Evolutionary conservation across 1,284 basidiomycete genomes (phyloP).

Genomic region (Tilletia setariae): DNA sequence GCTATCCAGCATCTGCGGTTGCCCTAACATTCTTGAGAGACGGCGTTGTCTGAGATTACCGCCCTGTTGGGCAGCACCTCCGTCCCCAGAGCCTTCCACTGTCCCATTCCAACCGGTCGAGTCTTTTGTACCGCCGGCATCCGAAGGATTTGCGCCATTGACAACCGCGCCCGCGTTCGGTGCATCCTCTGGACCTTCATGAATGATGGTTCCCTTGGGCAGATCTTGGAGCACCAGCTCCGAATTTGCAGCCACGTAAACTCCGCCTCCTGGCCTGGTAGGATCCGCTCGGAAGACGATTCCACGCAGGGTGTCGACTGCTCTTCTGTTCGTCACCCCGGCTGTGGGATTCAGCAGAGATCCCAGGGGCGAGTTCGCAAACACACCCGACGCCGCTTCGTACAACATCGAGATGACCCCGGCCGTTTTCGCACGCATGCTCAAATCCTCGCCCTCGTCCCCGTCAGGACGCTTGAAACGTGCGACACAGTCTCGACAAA

Average conservation of each 20-base stretch:
- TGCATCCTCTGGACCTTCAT: constrained; percentile 49
- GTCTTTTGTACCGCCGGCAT: too few species aligned
- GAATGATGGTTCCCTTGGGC: constrained; percentile 66
- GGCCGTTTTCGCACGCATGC: constrained; percentile 74
- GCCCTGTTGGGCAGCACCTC: too few species aligned
- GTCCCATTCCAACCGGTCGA: neutral
- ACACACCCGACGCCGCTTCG: constrained; percentile 60
- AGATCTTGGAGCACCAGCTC: constrained; percentile 63
- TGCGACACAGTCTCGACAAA: constrained; percentile 8
- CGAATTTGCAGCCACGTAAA: constrained; percentile 66
- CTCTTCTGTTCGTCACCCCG: constrained; percentile 55
- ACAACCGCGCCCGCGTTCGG: neutral
- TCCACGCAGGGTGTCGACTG: constrained; percentile 56
- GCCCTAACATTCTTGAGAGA: neutral
- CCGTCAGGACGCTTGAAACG: constrained; percentile 30
- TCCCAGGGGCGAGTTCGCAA: constrained; percentile 40
- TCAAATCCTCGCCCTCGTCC: constrained; percentile 60
- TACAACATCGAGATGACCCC: constrained; percentile 88
- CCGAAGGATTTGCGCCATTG: too few species aligned
- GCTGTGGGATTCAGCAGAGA: constrained; percentile 57
- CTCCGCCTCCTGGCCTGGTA: constrained; percentile 71
- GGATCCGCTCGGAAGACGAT: constrained; percentile 64
- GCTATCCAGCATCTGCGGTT: neutral
- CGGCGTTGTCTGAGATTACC: neutral
- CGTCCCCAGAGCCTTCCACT: too few species aligned